phyloP scores from a whole-genome alignment of 2,329 filamentous ascomycete genomes.

The Hortaea werneckii region DNA sequence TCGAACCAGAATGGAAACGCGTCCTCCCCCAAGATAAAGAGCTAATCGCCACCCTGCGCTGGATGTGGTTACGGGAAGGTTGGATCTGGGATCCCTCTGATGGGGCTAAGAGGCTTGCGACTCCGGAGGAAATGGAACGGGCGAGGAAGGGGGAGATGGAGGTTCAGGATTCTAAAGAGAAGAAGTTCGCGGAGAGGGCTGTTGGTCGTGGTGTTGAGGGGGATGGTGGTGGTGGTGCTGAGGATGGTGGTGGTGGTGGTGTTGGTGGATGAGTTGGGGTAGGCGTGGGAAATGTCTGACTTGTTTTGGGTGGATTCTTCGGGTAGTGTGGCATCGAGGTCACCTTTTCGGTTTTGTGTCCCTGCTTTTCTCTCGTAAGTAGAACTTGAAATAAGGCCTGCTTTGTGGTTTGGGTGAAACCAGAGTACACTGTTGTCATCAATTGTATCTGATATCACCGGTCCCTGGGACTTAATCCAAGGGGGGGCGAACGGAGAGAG shows the following conservation, averaged over 20 bases:
- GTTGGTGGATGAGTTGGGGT: not conserved
- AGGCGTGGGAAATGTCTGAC: no score
- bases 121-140: slow-evolving; percentile 44
- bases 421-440: no score
- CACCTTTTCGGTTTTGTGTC: no score
- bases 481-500: no score
- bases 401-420: no score
- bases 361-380: no score
- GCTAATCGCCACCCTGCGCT: slow-evolving; percentile 71
- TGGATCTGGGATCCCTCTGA: slow-evolving; percentile 70
- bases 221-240: not conserved
- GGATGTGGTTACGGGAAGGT: slow-evolving; percentile 86
- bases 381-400: no score
- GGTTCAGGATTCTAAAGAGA: slow-evolving; percentile 17
- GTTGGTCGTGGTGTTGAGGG: slow-evolving; percentile 5
- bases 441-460: no score
- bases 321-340: no score
- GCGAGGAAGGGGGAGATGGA: slow-evolving; percentile 49
- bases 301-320: no score
- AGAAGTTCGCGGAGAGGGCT: slow-evolving; percentile 17
- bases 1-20: slow-evolving; percentile 84
- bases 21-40: slow-evolving; percentile 80
- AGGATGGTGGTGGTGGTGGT: not conserved
- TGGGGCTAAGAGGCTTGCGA: slow-evolving; percentile 49
- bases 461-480: no score